phyloP scores from a whole-genome alignment of 805 yeast species.

The Cyberlindnera meyerae region DNA sequence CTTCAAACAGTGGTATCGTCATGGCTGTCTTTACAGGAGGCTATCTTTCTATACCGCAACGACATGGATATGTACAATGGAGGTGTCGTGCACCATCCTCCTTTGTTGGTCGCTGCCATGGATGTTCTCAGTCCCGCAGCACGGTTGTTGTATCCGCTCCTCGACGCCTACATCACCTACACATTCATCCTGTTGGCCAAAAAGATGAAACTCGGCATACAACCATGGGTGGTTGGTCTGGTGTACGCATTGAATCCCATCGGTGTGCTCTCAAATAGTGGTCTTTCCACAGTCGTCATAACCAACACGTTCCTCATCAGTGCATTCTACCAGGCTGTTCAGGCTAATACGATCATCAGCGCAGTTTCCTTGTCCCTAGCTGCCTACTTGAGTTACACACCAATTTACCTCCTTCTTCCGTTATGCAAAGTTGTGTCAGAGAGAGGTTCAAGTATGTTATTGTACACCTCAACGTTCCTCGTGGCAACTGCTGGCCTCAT shows the following conservation, averaged over 20 bases:
- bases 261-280: constrained; percentile 57
- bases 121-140: constrained; percentile 25
- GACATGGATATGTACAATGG: constrained; percentile 71
- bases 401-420: constrained; percentile 58
- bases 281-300: constrained; percentile 63
- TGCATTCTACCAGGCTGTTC: constrained; percentile 41
- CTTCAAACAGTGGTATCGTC: constrained; percentile 73
- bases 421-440: constrained; percentile 26
- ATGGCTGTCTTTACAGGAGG: constrained; percentile 59
- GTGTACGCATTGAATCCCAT: constrained; percentile 80
- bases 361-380: constrained; percentile 56
- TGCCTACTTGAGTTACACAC: constrained; percentile 57
- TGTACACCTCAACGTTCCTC: too few species aligned
- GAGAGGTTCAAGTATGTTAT: constrained; percentile 11
- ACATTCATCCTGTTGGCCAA: constrained; percentile 49
- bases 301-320: constrained; percentile 52
- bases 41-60: constrained; percentile 54
- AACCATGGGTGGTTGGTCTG: constrained; percentile 48
- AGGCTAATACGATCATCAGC: constrained; percentile 35
- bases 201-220: constrained; percentile 15
- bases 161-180: constrained; percentile 57
- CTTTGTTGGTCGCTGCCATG: constrained; percentile 56
- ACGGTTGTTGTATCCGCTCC: constrained; percentile 43
- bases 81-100: constrained; percentile 83
- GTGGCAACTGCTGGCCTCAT: too few species aligned